Base-by-base conservation (phyloP, 805 yeast species). In the Candida wancherniae region DNA sequence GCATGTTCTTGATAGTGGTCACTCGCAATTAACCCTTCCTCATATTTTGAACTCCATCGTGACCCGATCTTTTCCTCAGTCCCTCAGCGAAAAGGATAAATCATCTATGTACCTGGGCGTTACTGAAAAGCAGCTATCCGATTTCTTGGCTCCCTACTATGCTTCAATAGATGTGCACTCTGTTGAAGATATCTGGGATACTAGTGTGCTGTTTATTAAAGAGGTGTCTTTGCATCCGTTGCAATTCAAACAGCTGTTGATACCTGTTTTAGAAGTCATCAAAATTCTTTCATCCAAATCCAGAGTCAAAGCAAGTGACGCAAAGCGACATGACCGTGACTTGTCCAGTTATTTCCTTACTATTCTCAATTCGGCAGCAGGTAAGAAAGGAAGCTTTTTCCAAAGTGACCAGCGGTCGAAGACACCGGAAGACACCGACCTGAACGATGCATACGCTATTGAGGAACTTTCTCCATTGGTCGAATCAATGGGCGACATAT, bases 1-100 rank as follows among this genome's bases (percentile, higher is more conserved):
- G n/a, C 86, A 84, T 51, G 79, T 83, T 2, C 58, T 88, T 28
- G 96, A 88, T 57, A 90, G 92, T 1, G 82, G 94, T 6, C 74
- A 84, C 41, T 83, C 94, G 0, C 83, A 77, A 34, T 47, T 74
- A 4, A 82, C 94, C 0, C 60, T 86, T 9, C 88, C 94, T 0
- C 70, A 73, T 44, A 58, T 87, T 4, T 63, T 84, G 42, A 67
- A 73, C 34, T 63, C 84, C 0, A 63, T 81, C 19, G 50, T 56
- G 14, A 60, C 75, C 7, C 59, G 81, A 36, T 61, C 73, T 32
- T 47, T 52, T 18, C 64, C 69, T 0, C 53, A 47, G 28, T 13
- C 49, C 2, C 32, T 59, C 6, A 53, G 51, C 0, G 65, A 57
- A 10, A 40, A 43, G n/a, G 37, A 53, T 7, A 60, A 58, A 31